Evolutionary conservation across 73 alveolate species (phyloP), one percentile per base, ranked within the genome.

Genomic region (Stentor coeruleus): DNA sequence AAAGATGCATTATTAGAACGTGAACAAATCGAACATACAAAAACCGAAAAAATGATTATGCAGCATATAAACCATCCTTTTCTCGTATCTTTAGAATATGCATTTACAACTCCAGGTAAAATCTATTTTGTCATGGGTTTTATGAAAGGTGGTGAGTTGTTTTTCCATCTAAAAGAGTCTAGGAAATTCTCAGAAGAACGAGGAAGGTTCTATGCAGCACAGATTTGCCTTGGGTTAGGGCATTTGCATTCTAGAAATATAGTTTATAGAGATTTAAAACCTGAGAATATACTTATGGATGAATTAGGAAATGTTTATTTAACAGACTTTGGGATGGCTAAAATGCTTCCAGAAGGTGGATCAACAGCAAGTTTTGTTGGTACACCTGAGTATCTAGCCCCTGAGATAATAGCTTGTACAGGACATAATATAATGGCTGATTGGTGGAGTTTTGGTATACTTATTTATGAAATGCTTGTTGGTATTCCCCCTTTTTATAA

Each of bases 21-120:
- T 85, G 91, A 92, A 39, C 92, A 94, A 86, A 89, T 88, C 38
- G 85, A 55, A 58, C 98, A 94, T 75, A 92, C 94, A 20, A 83
- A 88, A 74, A 88, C 97, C 0, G 98, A 93, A 82, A 86, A 97
- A 84, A 87, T 83, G 41, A 86, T 93, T 33, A 82, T 91, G 1
- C 97, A 89, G 74, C 87, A 85, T 42, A 66, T 94, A 72, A 91
- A 77, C 28, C 94, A 87, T 57, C 97, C 97, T 20, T 93, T 93
- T 85, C 89, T 93, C 39, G 84, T 91, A n/a, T 82, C 89, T 79
- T 81, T 93, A 4, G 76, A 81, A 35, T 93, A 92, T 84, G 98
- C 98, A 15, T 93, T 93, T 81, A 89, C 91, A 74, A 89, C 91
- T 39, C 82, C 92, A 30, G 83, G 81, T 73, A 91, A 92, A 76